A percentile compares a stretch with the other conserved stretches of the same genome.
phyloP scores from a whole-genome alignment of 495 filamentous ascomycete species.

The Aspergillus affinis region DNA sequence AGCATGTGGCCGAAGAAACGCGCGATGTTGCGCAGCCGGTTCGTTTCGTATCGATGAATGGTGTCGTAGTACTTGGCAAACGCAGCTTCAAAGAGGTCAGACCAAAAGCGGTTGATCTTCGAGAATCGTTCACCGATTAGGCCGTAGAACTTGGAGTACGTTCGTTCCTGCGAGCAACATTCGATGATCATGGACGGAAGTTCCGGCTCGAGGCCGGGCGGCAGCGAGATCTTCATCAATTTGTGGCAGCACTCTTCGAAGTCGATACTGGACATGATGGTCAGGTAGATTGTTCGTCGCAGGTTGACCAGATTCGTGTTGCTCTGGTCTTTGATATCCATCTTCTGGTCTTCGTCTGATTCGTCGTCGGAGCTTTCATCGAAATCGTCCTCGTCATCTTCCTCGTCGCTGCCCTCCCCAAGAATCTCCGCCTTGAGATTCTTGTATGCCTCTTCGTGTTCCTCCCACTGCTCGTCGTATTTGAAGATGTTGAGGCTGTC shows the following conservation, averaged over 20 bases:
- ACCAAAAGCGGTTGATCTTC: constrained; percentile 93
- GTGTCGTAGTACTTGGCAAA: constrained; percentile 96
- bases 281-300: constrained; percentile 91
- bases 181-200: constrained; percentile 96
- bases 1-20: constrained; percentile 93
- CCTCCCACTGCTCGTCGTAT: constrained; percentile 83
- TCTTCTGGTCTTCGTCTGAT: constrained; percentile 67
- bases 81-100: constrained; percentile 80
- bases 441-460: constrained; percentile 87
- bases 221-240: constrained; percentile 87
- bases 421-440: constrained; percentile 90
- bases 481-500: constrained; percentile 95
- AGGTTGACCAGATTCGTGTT: constrained; percentile 95
- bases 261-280: constrained; percentile 91
- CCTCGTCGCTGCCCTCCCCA: constrained; percentile 82
- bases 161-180: constrained; percentile 90
- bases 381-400: constrained; percentile 66
- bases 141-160: constrained; percentile 96
- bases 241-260: constrained; percentile 97
- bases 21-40: constrained; percentile 89
- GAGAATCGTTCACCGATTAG: constrained; percentile 92
- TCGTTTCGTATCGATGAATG: constrained; percentile 95
- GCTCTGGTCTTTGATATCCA: constrained; percentile 97
- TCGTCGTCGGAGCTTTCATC: constrained; percentile 80
- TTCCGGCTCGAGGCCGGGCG: constrained; percentile 83